Evolutionary conservation across 2,329 filamentous ascomycete species (phyloP), one percentile per base, ranked within the genome.

Genomic region (Macrophomina pseudophaseolina): DNA sequence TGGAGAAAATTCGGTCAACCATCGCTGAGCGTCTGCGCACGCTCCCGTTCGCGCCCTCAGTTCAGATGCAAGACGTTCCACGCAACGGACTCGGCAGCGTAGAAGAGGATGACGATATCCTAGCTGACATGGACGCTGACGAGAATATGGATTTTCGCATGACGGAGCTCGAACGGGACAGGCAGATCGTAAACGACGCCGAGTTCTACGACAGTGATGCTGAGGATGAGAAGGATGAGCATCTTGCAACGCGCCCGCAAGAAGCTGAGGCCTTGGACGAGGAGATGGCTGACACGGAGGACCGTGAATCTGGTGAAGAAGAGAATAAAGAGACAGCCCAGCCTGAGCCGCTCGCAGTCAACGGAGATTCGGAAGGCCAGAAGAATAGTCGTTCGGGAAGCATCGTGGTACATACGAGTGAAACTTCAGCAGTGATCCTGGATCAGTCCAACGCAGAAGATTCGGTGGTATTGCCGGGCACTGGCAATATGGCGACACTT

Each of bases 61-160:
- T 66, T 12, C 65, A 66, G 38, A 66, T 66, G 65, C 56, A 62
- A 33, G 65, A 66, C 4, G 65, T 66, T 32, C 65, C 65, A 12
- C 56, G 65, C 11, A 46, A 56, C 2, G 59, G 65, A 40, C 14
- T 66, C 2, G 58, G 51, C 1, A 49, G 56, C 18, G 23, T 56
- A 4, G 65, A 66, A 18, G 65, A 66, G 11, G 65, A 66, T 18
- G 65, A 66, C n/a, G 65, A 66, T 16, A 38, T 66, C 7, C 58
- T 66, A 30, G 65, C 65, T 16, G 65, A 66, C 49, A 35, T 66
- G 32, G 65, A 66, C 32, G 56, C 65, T 5, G 65, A 66, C 33
- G 46, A 63, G 18, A 66, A 66, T n/a, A 63, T 63, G 56, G 65
- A 66, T n/a, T 40, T 48, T 35, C 48, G 65, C 30, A 63, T 66